Base-by-base conservation (phyloP, 768 basidiomycete genomes). In the Hygrophoropsis aurantiaca region DNA sequence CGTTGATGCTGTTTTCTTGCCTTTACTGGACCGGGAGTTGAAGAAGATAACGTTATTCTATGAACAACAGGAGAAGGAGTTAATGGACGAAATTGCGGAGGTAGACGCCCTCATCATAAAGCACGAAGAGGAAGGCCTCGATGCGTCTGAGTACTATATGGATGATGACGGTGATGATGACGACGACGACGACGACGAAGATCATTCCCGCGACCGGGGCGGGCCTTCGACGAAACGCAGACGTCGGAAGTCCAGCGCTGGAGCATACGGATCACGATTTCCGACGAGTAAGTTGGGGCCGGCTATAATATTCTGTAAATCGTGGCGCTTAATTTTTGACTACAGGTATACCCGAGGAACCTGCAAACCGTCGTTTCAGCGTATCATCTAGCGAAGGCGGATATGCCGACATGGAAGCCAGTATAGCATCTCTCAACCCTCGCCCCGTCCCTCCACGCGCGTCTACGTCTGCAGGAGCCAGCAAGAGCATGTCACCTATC, bases 31-130 rank as follows among this genome's bases (percentile, higher is more conserved):
- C 64, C 73, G 78, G 51, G 94, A 99, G 58, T 74, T 94, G 24
- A 73, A 74, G 59, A 97, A 94, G 76, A 84, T 97, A 15, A 68
- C 72, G 18, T 44, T 70, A 0, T 98, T 98, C 64, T 98, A 97
- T 64, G 76, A 78, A 39, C 58, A 66, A 2, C 90, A 94, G 65
- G 85, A 90, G 59, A 77, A 74, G 37, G 88, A 94, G 40, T 68
- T 97, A 1, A 55, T 78, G 4, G 75, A 77, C 1, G 85, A 87
- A 25, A 66, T 87, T 4, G 65, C 67, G 0, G 75, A 78, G 19
- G 60, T 90, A 46, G 82, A 86, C 56, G 73, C 72, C 18, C 73
- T 80, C 23, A 74, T 88, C 2, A 57, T 66, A 18, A 64, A 73
- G 56, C 82, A 84, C 58, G 88, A 90, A 47, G 79, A 80, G 41